Conservation (phyloP, 345 rosid species). For the Rubroshorea leprosula region DNA sequence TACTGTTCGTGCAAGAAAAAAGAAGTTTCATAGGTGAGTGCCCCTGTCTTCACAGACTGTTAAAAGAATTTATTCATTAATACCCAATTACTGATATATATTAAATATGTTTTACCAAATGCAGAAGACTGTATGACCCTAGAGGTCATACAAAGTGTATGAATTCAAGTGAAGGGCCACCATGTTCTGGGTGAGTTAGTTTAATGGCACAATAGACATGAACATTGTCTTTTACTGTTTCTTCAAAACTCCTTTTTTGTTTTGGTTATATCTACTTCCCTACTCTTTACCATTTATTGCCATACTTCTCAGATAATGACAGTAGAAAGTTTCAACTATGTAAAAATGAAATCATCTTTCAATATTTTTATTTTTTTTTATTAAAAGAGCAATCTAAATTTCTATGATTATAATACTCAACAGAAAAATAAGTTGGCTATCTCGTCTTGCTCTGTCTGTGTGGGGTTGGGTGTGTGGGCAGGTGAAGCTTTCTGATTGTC, state of each 20-base stretch:
- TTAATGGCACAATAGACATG: neutral
- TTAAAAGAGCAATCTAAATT: too few relatives aligned
- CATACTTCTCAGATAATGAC: too few relatives aligned
- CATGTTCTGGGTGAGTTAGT: slow-evolving; percentile 81
- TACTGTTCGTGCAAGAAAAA: slow-evolving; percentile 77
- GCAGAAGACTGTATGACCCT: slow-evolving; percentile 78
- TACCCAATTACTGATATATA: slow-evolving; percentile 10
- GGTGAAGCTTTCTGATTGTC: neutral
- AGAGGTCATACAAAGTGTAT: slow-evolving; percentile 88
- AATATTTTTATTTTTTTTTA: too few relatives aligned
- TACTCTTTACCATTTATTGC: too few relatives aligned
- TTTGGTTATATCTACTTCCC: too few relatives aligned
- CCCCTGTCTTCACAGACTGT: slow-evolving; percentile 4
- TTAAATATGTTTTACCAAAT: slow-evolving; percentile 13
- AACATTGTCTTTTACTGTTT: neutral
- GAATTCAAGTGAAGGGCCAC: slow-evolving; percentile 85
- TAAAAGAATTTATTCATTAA: neutral
- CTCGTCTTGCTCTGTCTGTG: too few relatives aligned
- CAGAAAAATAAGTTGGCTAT: too few relatives aligned
- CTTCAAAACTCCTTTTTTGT: too few relatives aligned
- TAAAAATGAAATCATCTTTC: too few relatives aligned
- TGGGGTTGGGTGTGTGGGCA: too few relatives aligned
- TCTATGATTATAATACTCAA: too few relatives aligned
- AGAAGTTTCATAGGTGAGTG: slow-evolving; percentile 64
- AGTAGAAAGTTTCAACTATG: too few relatives aligned